Percentiles rank a stretch among this genome's conserved stretches.
Evolutionary conservation across 1,139 yeast species (phyloP).

Genomic region (Lodderomyces parapsilosis): DNA sequence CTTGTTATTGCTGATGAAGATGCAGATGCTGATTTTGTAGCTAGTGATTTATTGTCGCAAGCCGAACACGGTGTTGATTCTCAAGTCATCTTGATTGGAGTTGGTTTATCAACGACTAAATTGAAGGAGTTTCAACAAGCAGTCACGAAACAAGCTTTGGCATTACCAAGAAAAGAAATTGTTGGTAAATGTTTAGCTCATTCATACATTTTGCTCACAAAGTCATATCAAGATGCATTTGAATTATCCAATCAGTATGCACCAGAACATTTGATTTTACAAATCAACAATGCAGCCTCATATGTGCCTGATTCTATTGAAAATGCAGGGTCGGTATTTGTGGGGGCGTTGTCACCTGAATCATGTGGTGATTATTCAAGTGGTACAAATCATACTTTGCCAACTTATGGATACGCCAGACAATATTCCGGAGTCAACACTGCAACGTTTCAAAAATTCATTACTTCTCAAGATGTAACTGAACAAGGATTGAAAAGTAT

Average conservation of each 20-base stretch:
- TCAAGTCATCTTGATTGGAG: conserved; percentile 90
- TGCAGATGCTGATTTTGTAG: conserved; percentile 94
- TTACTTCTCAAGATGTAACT: conserved; percentile 88
- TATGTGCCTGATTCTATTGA: conserved; percentile 72
- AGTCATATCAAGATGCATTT: conserved; percentile 73
- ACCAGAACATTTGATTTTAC: conserved; percentile 95
- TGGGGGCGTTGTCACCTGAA: conserved; percentile 95
- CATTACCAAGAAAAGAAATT: conserved; percentile 90
- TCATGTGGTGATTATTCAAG: conserved; percentile 98
- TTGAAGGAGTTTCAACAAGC: conserved; percentile 74
- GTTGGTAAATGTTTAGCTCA: conserved; percentile 90
- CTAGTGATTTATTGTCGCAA: conserved; percentile 91
- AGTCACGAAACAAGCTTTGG: conserved; percentile 76
- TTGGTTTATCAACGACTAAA: conserved; percentile 59
- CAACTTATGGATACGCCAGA: conserved; percentile 97
- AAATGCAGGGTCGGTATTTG: conserved; percentile 95
- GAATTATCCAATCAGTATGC: conserved; percentile 85
- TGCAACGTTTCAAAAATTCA: conserved; percentile 90
- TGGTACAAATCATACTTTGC: conserved; percentile 96
- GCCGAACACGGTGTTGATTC: conserved; percentile 99
- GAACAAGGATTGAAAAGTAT: conserved; percentile 81
- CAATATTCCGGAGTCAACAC: conserved; percentile 98
- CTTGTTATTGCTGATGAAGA: conserved; percentile 83
- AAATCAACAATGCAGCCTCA: conserved; percentile 71
- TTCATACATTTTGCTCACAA: conserved; percentile 74